These are phyloP conservation scores for Lactarius trivialis DNA, from an alignment of 768 basidiomycete genomes.

Conservation along the genomic window DNA sequence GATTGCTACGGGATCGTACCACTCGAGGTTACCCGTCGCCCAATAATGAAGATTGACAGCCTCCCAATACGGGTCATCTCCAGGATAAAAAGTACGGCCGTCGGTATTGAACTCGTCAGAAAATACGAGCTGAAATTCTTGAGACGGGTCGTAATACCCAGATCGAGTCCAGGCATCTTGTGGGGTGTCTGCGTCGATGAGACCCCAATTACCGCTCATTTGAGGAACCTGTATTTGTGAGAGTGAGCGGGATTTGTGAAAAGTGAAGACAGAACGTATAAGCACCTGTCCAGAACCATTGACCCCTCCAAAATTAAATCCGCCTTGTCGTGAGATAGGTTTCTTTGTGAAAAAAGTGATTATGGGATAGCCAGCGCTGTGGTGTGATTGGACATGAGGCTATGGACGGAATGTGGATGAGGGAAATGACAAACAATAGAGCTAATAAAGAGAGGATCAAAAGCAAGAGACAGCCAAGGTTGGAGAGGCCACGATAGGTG, in stretches of 20 bases:
- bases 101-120: constrained; percentile 85
- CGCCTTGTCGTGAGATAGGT: constrained; percentile 29
- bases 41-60: constrained; percentile 41
- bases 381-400: background rate
- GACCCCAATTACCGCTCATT: constrained; percentile 36
- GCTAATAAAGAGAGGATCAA: constrained; percentile 9
- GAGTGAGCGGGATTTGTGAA: background rate
- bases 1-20: constrained; percentile 76
- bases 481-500: constrained; percentile 36
- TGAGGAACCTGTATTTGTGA: constrained; percentile 46
- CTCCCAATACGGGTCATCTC: constrained; percentile 55
- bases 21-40: constrained; percentile 54
- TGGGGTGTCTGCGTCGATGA: constrained; percentile 57
- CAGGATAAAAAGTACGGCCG: constrained; percentile 77
- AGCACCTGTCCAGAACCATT: constrained; percentile 42
- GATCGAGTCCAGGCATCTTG: constrained; percentile 45
- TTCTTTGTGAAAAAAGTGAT: constrained; percentile 28
- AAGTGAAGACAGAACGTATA: background rate
- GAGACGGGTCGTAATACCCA: constrained; percentile 55
- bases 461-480: constrained; percentile 32
- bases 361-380: constrained; percentile 34
- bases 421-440: constrained; percentile 19
- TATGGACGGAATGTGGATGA: background rate
- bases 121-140: constrained; percentile 65
- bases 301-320: constrained; percentile 42